These are phyloP conservation scores for Selenicereus undatus DNA, from an alignment of 148 eudicot species.

Conservation along the genomic window DNA sequence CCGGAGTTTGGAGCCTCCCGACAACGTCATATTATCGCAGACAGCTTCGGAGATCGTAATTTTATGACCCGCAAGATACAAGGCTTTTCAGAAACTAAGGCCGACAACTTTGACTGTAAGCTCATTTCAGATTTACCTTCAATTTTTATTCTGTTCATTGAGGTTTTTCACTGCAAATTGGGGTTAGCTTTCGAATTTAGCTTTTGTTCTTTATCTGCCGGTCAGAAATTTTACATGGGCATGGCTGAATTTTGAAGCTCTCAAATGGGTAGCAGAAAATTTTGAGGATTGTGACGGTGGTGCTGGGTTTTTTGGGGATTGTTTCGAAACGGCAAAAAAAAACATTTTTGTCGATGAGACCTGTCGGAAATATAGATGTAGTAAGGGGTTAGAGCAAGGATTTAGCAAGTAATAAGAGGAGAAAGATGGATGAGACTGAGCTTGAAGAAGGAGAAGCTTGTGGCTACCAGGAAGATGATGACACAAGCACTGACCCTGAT, in stretches of 20 bases:
- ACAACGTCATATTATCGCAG: no score
- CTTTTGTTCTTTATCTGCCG: conserved; percentile 41
- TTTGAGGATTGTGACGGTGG: conserved; percentile 19
- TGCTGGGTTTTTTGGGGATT: conserved; percentile 8
- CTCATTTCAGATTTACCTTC: not conserved
- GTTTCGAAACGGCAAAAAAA: conserved; percentile 9
- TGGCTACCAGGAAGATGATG: conserved; percentile 35
- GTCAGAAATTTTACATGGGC: conserved; percentile 26
- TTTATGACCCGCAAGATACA: not conserved
- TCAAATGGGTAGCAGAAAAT: conserved; percentile 23
- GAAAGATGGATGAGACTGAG: conserved; percentile 60
- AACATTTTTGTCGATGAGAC: conserved; percentile 44
- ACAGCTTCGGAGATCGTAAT: not conserved
- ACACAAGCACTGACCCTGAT: conserved; percentile 81
- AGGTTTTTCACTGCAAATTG: not conserved
- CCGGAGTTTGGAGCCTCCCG: no score
- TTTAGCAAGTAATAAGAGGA: conserved; percentile 38
- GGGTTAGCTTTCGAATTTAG: conserved; percentile 23
- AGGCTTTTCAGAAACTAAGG: not conserved
- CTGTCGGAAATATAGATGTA: conserved; percentile 60
- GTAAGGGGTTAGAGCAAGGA: conserved; percentile 50
- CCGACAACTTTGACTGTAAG: not conserved
- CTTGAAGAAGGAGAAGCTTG: conserved; percentile 91
- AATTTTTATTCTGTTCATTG: not conserved
- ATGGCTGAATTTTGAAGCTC: conserved; percentile 26